phyloP scores from a whole-genome alignment of 1,139 yeast species.

The Saccharomycopsis hybrid region DNA sequence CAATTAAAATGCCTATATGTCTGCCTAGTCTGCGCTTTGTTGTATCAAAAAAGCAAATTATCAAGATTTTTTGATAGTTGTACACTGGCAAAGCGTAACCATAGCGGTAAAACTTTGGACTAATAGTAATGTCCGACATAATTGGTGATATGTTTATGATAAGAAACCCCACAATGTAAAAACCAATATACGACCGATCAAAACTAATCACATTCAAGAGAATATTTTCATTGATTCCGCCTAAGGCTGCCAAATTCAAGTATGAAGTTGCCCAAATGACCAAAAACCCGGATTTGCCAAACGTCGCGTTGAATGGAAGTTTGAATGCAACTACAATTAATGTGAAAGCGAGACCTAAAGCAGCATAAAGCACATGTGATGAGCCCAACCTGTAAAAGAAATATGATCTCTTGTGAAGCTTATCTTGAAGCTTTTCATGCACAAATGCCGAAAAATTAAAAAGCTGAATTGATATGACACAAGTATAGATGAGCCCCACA shows the following conservation, averaged over 20 bases:
- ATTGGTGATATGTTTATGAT: slow-evolving; percentile 43
- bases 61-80: slow-evolving; percentile 41
- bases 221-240: slow-evolving; percentile 42
- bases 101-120: slow-evolving; percentile 41
- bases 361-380: slow-evolving; percentile 38
- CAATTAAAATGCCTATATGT: slow-evolving; percentile 39
- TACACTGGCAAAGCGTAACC: slow-evolving; percentile 49
- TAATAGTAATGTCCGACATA: slow-evolving; percentile 39
- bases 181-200: slow-evolving; percentile 40
- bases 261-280: slow-evolving; percentile 42
- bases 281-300: slow-evolving; percentile 53
- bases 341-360: slow-evolving; percentile 39
- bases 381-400: slow-evolving; percentile 35
- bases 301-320: slow-evolving; percentile 30
- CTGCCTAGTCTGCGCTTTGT: slow-evolving; percentile 43
- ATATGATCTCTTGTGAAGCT: slow-evolving; percentile 34
- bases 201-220: slow-evolving; percentile 34
- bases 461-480: slow-evolving; percentile 30
- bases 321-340: slow-evolving; percentile 42
- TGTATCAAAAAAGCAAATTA: slow-evolving; percentile 39
- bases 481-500: slow-evolving; percentile 12
- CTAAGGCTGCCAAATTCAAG: slow-evolving; percentile 43
- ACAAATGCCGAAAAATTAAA: slow-evolving; percentile 44
- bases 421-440: slow-evolving; percentile 36
- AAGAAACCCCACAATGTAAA: slow-evolving; percentile 40